Conservation (phyloP, 441 rosid species). For the Jatropha podagrica region DNA sequence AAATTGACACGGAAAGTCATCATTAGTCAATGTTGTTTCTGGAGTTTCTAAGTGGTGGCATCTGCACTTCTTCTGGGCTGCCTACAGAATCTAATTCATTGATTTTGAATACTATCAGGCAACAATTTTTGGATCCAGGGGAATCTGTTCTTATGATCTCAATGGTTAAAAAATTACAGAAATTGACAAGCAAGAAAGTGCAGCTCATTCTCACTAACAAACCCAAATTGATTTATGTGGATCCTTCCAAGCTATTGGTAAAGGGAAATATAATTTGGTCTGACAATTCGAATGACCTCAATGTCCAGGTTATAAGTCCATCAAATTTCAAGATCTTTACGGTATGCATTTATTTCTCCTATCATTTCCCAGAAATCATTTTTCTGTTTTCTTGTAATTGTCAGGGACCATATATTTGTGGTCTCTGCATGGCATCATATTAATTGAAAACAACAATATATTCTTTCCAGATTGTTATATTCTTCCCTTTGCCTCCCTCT, state of each 20-base stretch:
- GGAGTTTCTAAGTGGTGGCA: background rate
- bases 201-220: slow-evolving; percentile 97
- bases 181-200: slow-evolving; percentile 92
- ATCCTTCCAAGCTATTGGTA: slow-evolving; percentile 80
- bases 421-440: background rate
- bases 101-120: slow-evolving; percentile 53
- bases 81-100: slow-evolving; percentile 5
- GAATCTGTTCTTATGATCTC: slow-evolving; percentile 98
- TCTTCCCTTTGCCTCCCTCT: background rate
- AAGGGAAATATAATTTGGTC: slow-evolving; percentile 96
- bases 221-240: slow-evolving; percentile 88
- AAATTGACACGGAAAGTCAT: background rate
- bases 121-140: slow-evolving; percentile 95
- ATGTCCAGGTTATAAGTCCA: slow-evolving; percentile 72
- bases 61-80: slow-evolving; percentile 9
- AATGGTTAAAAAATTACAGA: slow-evolving; percentile 90
- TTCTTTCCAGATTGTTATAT: slow-evolving; percentile 4
- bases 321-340: slow-evolving; percentile 90
- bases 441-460: background rate
- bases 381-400: background rate
- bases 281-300: slow-evolving; percentile 83
- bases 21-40: background rate
- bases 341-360: slow-evolving; percentile 40
- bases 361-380: slow-evolving; percentile 1
- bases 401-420: background rate